Evolutionary conservation across 2,329 filamentous ascomycete species (phyloP).

Genomic region (Endothia cerciana): DNA sequence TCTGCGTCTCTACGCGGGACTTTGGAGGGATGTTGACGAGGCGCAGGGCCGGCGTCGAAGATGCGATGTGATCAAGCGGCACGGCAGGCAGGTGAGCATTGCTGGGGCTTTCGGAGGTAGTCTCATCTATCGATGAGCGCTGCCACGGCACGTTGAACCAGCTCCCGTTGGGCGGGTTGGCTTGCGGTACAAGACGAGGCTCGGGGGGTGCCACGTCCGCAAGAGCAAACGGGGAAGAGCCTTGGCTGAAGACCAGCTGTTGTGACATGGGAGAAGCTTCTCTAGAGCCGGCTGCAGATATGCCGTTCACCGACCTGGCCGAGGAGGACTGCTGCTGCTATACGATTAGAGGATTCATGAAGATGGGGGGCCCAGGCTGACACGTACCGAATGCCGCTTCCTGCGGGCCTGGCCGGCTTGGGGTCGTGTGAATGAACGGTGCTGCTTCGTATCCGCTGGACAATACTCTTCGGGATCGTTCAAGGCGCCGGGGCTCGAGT

Average conservation of each 20-base stretch:
- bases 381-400: slow-evolving; percentile 49
- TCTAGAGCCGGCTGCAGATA: slow-evolving; percentile 51
- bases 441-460: slow-evolving; percentile 15
- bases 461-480: slow-evolving; percentile 33
- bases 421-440: slow-evolving; percentile 25
- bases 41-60: slow-evolving; percentile 45
- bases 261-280: slow-evolving; percentile 60
- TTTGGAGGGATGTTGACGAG: slow-evolving; percentile 71
- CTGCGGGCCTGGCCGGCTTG: slow-evolving; percentile 35
- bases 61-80: slow-evolving; percentile 28
- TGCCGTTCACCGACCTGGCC: slow-evolving; percentile 54
- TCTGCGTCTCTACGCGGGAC: slow-evolving; percentile 95
- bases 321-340: slow-evolving; percentile 53
- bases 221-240: slow-evolving; percentile 57
- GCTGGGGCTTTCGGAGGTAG: background rate
- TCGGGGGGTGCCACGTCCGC: slow-evolving; percentile 44
- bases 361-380: background rate
- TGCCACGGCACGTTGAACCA: slow-evolving; percentile 41
- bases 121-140: slow-evolving; percentile 26
- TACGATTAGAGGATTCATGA: slow-evolving; percentile 33
- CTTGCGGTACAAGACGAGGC: slow-evolving; percentile 34
- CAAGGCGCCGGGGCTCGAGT: slow-evolving; percentile 47
- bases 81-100: slow-evolving; percentile 21
- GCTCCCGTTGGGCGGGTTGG: slow-evolving; percentile 30
- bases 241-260: slow-evolving; percentile 52